Conservation (phyloP, 2,329 filamentous ascomycete genomes). For the Aspergillus sp. region DNA sequence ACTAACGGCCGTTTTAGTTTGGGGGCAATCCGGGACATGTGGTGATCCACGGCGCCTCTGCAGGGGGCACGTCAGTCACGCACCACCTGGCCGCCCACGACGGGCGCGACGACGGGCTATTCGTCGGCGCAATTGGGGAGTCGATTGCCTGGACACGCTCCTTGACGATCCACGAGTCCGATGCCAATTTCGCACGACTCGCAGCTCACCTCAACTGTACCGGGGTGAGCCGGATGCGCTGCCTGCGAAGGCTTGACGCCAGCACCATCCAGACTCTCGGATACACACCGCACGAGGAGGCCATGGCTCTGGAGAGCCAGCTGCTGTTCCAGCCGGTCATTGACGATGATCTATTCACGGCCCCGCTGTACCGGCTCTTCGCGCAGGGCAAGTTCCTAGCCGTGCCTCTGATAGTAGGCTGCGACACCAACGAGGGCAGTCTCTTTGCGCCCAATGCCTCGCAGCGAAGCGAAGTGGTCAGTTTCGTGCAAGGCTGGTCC, state of each 20-base stretch:
- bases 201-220: neutral
- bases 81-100: constrained; percentile 55
- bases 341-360: neutral
- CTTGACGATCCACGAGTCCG: neutral
- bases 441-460: neutral
- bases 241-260: neutral
- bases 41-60: constrained; percentile 62
- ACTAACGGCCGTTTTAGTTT: constrained; percentile 36
- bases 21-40: constrained; percentile 61
- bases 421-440: neutral
- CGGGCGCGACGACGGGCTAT: constrained; percentile 48
- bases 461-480: neutral
- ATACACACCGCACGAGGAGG: neutral
- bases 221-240: neutral
- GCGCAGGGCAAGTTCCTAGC: neutral
- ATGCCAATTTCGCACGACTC: neutral
- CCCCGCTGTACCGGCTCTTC: neutral
- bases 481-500: neutral
- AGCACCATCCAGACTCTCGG: neutral
- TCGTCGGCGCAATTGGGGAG: constrained; percentile 41
- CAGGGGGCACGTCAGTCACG: constrained; percentile 60
- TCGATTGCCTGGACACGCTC: neutral
- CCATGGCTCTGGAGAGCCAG: neutral
- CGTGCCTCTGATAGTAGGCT: neutral
- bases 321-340: neutral